A percentile compares a stretch with the other conserved stretches of the same genome.
These are phyloP conservation scores for Boletellus sp. DNA, from an alignment of 768 basidiomycete species.

Conservation along the genomic window DNA sequence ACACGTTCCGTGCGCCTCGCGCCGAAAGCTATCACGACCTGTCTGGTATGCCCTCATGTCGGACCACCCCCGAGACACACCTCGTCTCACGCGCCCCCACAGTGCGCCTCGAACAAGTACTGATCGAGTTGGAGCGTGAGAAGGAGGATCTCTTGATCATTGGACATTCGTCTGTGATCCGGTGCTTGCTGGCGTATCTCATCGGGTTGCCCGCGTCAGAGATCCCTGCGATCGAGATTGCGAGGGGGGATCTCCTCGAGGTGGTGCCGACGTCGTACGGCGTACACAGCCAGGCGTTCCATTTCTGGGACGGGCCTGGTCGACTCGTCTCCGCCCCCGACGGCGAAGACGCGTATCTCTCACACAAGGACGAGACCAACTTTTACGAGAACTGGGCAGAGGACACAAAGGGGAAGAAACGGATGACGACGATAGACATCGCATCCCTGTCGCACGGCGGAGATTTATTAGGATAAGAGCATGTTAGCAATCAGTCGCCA, in stretches of 20 bases:
- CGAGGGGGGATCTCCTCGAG: conserved; percentile 94
- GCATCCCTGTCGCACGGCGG: conserved; percentile 21
- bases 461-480: too few relatives aligned
- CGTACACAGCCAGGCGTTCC: conserved; percentile 84
- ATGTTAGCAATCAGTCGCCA: not conserved
- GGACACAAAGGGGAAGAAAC: conserved; percentile 61
- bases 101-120: conserved; percentile 91
- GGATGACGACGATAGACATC: conserved; percentile 31
- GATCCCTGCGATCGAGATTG: conserved; percentile 96
- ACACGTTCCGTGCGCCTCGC: conserved; percentile 84
- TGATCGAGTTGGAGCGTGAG: conserved; percentile 92
- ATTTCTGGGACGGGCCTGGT: conserved; percentile 90
- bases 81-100: not conserved
- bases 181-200: conserved; percentile 90
- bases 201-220: conserved; percentile 93
- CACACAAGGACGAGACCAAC: conserved; percentile 60
- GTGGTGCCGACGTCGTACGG: conserved; percentile 87
- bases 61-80: not conserved
- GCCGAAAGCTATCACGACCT: conserved; percentile 98
- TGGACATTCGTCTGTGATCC: conserved; percentile 95
- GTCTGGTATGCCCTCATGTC: conserved; percentile 48
- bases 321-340: conserved; percentile 42
- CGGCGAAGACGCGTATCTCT: conserved; percentile 27
- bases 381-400: conserved; percentile 90
- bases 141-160: conserved; percentile 95